Evolutionary conservation across 169 alveolate species (phyloP).

Genomic region (Toxoplasma gondii): DNA sequence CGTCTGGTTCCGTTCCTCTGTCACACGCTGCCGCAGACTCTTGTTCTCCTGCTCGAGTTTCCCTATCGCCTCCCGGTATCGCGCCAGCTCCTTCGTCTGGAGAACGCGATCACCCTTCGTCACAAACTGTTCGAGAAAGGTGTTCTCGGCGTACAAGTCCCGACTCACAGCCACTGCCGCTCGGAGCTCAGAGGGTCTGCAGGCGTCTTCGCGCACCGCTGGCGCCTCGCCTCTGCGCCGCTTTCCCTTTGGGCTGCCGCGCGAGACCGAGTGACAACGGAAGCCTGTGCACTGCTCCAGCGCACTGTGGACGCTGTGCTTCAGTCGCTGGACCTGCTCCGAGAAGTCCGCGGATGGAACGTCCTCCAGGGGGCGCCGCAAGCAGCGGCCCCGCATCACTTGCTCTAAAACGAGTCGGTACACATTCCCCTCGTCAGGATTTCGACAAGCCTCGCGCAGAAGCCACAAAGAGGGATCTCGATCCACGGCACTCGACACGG

Average conservation of each 20-base stretch:
- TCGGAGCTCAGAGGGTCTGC: not conserved
- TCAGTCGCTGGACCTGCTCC: not conserved
- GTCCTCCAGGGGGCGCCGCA: not conserved
- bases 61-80: not conserved
- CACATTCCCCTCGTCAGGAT: too few species aligned
- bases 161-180: not conserved
- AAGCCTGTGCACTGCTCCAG: not conserved
- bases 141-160: not conserved
- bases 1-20: not conserved
- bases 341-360: not conserved
- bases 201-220: not conserved
- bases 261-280: not conserved
- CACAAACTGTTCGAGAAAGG: not conserved
- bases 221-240: not conserved
- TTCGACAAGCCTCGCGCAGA: too few species aligned
- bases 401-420: too few species aligned
- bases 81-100: slow-evolving; percentile 4
- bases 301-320: not conserved
- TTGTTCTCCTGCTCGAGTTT: not conserved
- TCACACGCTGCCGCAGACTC: not conserved
- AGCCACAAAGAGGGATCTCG: too few species aligned
- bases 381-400: too few species aligned
- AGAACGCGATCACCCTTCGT: slow-evolving; percentile 23
- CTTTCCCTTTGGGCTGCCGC: not conserved
- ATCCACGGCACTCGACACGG: too few species aligned